Percentiles rank a stretch among this genome's conserved stretches.
phyloP scores from a whole-genome alignment of 2,329 filamentous ascomycete species.

The Colletotrichum sp. region DNA sequence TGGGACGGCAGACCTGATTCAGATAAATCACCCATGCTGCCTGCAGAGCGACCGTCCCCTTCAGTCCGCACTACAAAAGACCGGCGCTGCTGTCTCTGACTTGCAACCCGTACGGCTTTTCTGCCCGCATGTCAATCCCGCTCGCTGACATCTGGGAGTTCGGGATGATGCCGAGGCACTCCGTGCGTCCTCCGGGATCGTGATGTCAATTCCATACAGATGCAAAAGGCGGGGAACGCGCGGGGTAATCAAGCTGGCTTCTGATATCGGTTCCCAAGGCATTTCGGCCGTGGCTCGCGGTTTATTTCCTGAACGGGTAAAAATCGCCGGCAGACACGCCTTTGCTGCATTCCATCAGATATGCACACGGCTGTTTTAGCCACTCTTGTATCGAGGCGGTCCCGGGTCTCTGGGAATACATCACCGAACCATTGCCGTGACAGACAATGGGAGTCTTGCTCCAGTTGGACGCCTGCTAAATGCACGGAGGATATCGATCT shows the following conservation, averaged over 20 bases:
- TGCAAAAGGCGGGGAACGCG: slow-evolving; percentile 17
- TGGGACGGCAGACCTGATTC: not conserved
- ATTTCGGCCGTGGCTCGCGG: not conserved
- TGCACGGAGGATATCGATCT: not conserved
- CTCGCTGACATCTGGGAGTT: not conserved
- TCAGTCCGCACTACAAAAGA: not conserved
- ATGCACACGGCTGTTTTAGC: not conserved
- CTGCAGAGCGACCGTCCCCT: not conserved
- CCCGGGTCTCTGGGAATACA: not conserved
- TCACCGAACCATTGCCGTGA: not conserved
- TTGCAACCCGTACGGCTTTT: not conserved
- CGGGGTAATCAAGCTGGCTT: not conserved
- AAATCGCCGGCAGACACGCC: not conserved
- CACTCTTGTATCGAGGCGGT: not conserved
- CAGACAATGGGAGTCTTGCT: not conserved
- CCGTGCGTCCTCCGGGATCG: not conserved
- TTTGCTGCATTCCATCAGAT: not conserved
- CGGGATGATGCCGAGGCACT: slow-evolving; percentile 12
- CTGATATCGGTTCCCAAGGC: not conserved
- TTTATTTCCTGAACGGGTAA: not conserved
- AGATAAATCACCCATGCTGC: not conserved
- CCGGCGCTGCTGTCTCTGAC: not conserved
- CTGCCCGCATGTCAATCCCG: not conserved
- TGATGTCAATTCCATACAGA: not conserved
- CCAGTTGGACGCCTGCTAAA: not conserved